These are phyloP conservation scores for Mikania micrantha DNA, from an alignment of 129 eudicot genomes.

Conservation along the genomic window DNA sequence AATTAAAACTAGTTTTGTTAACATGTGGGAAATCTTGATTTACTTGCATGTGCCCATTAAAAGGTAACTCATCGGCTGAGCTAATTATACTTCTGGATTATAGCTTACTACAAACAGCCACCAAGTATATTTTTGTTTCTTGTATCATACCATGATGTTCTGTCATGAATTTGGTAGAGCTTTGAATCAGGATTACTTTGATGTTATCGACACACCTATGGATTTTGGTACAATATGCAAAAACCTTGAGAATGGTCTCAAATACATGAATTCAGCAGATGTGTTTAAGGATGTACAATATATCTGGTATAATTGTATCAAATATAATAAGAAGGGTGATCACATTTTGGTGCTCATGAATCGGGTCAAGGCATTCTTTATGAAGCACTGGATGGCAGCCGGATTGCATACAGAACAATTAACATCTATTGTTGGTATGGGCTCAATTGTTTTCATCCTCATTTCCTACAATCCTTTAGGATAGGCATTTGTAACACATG, in stretches of 20 bases:
- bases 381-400: slow-evolving; percentile 55
- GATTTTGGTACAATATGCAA: slow-evolving; percentile 79
- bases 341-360: slow-evolving; percentile 69
- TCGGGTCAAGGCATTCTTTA: slow-evolving; percentile 57
- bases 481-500: not conserved
- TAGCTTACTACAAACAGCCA: not conserved
- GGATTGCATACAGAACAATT: slow-evolving; percentile 41
- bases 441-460: not conserved
- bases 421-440: slow-evolving; percentile 28
- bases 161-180: not conserved
- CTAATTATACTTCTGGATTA: slow-evolving; percentile 5
- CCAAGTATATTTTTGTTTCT: not conserved
- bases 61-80: not conserved
- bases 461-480: not conserved
- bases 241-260: slow-evolving; percentile 70
- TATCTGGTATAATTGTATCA: slow-evolving; percentile 74
- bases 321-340: slow-evolving; percentile 75
- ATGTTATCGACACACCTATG: slow-evolving; percentile 83
- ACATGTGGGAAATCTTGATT: not conserved
- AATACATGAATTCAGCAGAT: slow-evolving; percentile 68
- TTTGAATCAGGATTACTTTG: slow-evolving; percentile 71
- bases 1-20: not conserved
- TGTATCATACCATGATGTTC: slow-evolving; percentile 7
- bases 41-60: not conserved
- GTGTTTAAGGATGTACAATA: slow-evolving; percentile 67